These are phyloP conservation scores for Chlorella sorokiniana DNA, from an alignment of 139 green algal genomes.

Conservation along the genomic window DNA sequence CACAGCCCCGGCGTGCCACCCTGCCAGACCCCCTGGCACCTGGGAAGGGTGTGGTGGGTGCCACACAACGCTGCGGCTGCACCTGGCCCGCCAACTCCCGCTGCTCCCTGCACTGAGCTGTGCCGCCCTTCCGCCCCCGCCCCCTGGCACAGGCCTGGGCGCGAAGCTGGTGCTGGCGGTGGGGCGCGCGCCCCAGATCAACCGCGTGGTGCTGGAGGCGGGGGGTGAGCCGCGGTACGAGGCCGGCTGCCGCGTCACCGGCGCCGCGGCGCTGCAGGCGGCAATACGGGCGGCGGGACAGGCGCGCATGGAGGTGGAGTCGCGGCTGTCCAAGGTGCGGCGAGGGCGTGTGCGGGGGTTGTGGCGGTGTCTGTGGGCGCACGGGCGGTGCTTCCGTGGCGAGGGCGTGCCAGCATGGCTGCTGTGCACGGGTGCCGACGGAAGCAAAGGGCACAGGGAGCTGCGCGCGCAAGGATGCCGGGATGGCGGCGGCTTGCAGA, in stretches of 20 bases:
- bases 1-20: no score
- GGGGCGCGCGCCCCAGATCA: slow-evolving; percentile 66
- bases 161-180: slow-evolving; percentile 89
- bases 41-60: no score
- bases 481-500: no score
- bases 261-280: slow-evolving; percentile 44
- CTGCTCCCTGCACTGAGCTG: neutral
- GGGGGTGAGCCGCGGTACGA: slow-evolving; percentile 53
- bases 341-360: neutral
- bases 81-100: neutral
- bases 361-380: no score
- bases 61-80: no score
- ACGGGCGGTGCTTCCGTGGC: no score
- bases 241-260: slow-evolving; percentile 84
- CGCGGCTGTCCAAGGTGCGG: slow-evolving; percentile 76
- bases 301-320: slow-evolving; percentile 71
- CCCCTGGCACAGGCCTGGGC: slow-evolving; percentile 72
- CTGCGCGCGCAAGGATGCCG: no score
- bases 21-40: no score
- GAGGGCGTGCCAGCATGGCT: no score
- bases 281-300: slow-evolving; percentile 52
- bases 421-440: no score
- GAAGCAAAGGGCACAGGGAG: no score
- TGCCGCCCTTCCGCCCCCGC: neutral
- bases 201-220: slow-evolving; percentile 27